Percentiles rank a stretch among this genome's conserved stretches.
phyloP scores from a whole-genome alignment of 768 basidiomycete genomes.

The Termitomyces titanicus region DNA sequence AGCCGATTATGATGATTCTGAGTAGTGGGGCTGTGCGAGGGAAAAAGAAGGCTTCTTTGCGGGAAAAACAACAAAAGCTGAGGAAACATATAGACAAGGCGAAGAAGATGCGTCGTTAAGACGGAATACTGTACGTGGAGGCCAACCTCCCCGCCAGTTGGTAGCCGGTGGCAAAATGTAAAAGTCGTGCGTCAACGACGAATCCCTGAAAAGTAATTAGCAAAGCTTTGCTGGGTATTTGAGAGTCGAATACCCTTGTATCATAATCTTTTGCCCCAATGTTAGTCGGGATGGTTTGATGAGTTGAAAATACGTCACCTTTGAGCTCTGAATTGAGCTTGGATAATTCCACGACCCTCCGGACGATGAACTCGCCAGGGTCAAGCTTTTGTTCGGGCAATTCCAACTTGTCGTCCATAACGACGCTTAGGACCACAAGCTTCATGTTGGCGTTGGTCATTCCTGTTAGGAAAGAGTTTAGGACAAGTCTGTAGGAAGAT shows the following conservation, averaged over 20 bases:
- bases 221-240: background rate
- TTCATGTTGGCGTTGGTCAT: constrained; percentile 96
- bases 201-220: constrained; percentile 38
- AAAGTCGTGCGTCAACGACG: constrained; percentile 72
- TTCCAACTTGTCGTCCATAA: constrained; percentile 62
- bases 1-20: constrained; percentile 94
- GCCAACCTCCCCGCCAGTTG: constrained; percentile 43
- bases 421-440: constrained; percentile 69
- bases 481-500: background rate
- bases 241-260: constrained; percentile 39
- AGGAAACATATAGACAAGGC: constrained; percentile 71
- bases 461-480: constrained; percentile 39
- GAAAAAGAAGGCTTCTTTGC: constrained; percentile 79
- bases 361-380: constrained; percentile 81
- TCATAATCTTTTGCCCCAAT: constrained; percentile 44
- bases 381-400: constrained; percentile 76
- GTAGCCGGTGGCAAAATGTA: constrained; percentile 73
- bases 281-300: background rate
- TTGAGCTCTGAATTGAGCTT: constrained; percentile 61
- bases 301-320: constrained; percentile 42
- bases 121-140: background rate
- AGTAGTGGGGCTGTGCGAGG: constrained; percentile 71
- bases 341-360: constrained; percentile 62
- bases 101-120: constrained; percentile 46
- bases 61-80: constrained; percentile 78